Evolutionary conservation across 371 early-diverging fungal genomes (phyloP).

Genomic region (Mucor indicus): DNA sequence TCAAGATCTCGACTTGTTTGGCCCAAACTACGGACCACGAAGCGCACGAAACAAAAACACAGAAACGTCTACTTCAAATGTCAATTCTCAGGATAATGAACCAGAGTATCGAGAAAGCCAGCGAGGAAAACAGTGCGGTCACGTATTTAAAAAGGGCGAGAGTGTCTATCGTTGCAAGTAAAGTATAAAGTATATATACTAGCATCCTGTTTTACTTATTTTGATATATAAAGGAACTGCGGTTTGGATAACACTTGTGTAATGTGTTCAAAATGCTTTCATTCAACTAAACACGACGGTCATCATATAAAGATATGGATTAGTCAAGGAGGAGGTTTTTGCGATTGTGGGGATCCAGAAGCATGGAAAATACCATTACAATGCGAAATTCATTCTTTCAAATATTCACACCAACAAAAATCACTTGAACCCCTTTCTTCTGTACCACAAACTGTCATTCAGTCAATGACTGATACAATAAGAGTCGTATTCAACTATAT

Average conservation of each 20-base stretch:
- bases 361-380: constrained; percentile 88
- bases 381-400: constrained; percentile 80
- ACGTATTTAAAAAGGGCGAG: constrained; percentile 81
- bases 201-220: no score
- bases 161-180: constrained; percentile 85
- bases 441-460: constrained; percentile 43
- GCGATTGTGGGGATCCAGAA: constrained; percentile 97
- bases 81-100: constrained; percentile 22
- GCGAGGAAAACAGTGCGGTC: constrained; percentile 80
- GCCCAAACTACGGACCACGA: constrained; percentile 18
- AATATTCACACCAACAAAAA: background rate
- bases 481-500: constrained; percentile 84
- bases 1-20: constrained; percentile 34
- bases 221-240: constrained; percentile 30
- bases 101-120: constrained; percentile 66
- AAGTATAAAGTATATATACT: no score
- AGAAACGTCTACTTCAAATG: no score
- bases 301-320: constrained; percentile 88
- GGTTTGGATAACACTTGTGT: constrained; percentile 94
- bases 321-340: constrained; percentile 89
- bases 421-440: constrained; percentile 19
- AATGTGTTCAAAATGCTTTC: constrained; percentile 90
- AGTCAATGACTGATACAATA: constrained; percentile 71
- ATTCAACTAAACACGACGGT: constrained; percentile 89
- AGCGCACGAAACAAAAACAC: constrained; percentile 10